These are phyloP conservation scores for Ogataea trehalophila DNA, from an alignment of 805 yeast species.

Conservation along the genomic window DNA sequence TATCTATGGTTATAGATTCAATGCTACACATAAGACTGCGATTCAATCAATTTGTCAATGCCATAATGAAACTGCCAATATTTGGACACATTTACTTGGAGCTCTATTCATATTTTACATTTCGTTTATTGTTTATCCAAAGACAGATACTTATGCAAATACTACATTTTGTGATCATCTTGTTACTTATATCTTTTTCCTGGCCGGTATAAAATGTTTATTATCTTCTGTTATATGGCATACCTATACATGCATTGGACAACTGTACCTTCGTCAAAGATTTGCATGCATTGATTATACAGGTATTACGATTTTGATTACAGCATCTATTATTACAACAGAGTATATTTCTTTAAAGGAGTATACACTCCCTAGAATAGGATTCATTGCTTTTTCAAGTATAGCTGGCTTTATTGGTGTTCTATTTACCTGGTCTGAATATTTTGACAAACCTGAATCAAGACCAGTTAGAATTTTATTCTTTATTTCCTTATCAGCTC, in stretches of 20 bases:
- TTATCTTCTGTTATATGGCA: slow-evolving; percentile 85
- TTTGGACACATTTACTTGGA: slow-evolving; percentile 89
- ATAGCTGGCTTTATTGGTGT: slow-evolving; percentile 70
- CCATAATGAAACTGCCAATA: slow-evolving; percentile 89
- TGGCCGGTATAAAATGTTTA: slow-evolving; percentile 74
- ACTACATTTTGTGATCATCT: slow-evolving; percentile 38
- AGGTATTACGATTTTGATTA: slow-evolving; percentile 85
- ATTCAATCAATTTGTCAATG: slow-evolving; percentile 50
- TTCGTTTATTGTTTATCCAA: slow-evolving; percentile 58
- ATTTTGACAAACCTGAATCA: slow-evolving; percentile 82
- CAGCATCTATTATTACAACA: slow-evolving; percentile 82
- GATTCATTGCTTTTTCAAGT: slow-evolving; percentile 57
- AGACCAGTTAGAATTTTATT: slow-evolving; percentile 75
- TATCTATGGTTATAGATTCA: slow-evolving; percentile 80
- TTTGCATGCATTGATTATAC: slow-evolving; percentile 95
- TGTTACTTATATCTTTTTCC: slow-evolving; percentile 58
- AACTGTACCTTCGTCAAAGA: slow-evolving; percentile 53
- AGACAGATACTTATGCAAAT: slow-evolving; percentile 43
- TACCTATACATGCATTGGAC: slow-evolving; percentile 77
- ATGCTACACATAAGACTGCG: slow-evolving; percentile 56
- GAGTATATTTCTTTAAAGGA: slow-evolving; percentile 75
- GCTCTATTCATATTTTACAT: slow-evolving; percentile 53
- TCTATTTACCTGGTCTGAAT: slow-evolving; percentile 85
- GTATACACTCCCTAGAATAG: slow-evolving; percentile 41
- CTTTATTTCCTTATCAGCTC: slow-evolving; percentile 68